phyloP scores from a whole-genome alignment of 768 basidiomycete genomes.

The Chalciporus sphaerocephalus region DNA sequence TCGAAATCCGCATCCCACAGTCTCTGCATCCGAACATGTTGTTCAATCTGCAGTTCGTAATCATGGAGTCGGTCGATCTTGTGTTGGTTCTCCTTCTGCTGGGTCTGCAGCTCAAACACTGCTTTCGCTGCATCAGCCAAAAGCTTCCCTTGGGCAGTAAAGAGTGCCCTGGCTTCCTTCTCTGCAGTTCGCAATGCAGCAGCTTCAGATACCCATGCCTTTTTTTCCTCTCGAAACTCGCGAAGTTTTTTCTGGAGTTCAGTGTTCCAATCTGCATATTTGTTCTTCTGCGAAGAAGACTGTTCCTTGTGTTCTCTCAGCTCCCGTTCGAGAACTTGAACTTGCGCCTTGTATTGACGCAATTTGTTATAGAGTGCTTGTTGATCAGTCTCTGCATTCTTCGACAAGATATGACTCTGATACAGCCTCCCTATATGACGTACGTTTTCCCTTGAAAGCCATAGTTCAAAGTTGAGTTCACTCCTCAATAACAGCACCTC shows the following conservation, averaged over 20 bases:
- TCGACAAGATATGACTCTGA: constrained; percentile 65
- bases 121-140: constrained; percentile 65
- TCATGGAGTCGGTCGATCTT: constrained; percentile 78
- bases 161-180: constrained; percentile 63
- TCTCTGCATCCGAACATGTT: constrained; percentile 68
- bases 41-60: constrained; percentile 85
- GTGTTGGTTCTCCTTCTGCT: constrained; percentile 71
- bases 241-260: constrained; percentile 75
- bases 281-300: constrained; percentile 66
- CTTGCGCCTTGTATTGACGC: constrained; percentile 68
- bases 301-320: constrained; percentile 71
- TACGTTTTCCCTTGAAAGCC: constrained; percentile 76
- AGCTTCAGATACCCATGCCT: constrained; percentile 67
- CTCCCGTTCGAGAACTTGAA: constrained; percentile 61
- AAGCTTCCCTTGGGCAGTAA: constrained; percentile 63
- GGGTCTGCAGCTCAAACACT: constrained; percentile 69
- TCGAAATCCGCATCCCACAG: constrained; percentile 78
- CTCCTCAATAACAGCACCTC: constrained; percentile 71
- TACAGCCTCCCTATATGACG: constrained; percentile 80
- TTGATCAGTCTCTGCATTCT: constrained; percentile 74
- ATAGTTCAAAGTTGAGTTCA: constrained; percentile 82
- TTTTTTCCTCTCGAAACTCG: constrained; percentile 75
- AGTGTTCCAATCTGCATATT: constrained; percentile 80
- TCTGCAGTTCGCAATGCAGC: constrained; percentile 63
- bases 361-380: constrained; percentile 82